Conservation (phyloP, 306 rosid genomes). For the Fragaria nilgerrensis region DNA sequence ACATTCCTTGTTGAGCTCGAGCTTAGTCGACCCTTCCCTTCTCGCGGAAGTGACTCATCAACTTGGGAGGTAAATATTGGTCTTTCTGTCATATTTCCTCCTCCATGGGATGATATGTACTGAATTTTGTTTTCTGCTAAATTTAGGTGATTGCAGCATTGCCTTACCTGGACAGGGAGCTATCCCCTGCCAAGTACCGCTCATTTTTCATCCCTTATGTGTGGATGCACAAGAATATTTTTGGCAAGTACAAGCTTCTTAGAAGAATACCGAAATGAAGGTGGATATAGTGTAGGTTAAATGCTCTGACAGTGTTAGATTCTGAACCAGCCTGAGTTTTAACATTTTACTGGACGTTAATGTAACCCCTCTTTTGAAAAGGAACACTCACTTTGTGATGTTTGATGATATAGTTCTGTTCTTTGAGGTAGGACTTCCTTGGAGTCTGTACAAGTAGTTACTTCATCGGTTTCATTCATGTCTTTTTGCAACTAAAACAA, state of each 20-base stretch:
- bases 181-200: slow-evolving; percentile 78
- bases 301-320: neutral
- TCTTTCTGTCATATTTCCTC: neutral
- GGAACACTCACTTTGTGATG: neutral
- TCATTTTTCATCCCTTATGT: slow-evolving; percentile 89
- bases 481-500: neutral
- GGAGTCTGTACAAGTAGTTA: neutral
- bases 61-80: slow-evolving; percentile 73
- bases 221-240: slow-evolving; percentile 84
- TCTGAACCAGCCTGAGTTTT: neutral
- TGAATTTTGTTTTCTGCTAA: neutral
- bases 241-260: slow-evolving; percentile 88
- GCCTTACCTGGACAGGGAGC: slow-evolving; percentile 89
- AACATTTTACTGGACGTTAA: neutral
- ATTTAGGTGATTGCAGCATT: slow-evolving; percentile 69
- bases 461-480: neutral
- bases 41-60: slow-evolving; percentile 77
- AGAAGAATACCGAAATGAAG: slow-evolving; percentile 49
- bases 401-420: neutral
- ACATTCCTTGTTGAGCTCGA: slow-evolving; percentile 92
- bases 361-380: neutral
- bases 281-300: neutral
- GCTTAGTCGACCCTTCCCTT: slow-evolving; percentile 76
- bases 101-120: slow-evolving; percentile 6
- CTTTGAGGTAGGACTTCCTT: neutral